Evolutionary conservation across 176 grass and related monocot species (phyloP).

Genomic region (Miscanthus lutarioriparius): DNA sequence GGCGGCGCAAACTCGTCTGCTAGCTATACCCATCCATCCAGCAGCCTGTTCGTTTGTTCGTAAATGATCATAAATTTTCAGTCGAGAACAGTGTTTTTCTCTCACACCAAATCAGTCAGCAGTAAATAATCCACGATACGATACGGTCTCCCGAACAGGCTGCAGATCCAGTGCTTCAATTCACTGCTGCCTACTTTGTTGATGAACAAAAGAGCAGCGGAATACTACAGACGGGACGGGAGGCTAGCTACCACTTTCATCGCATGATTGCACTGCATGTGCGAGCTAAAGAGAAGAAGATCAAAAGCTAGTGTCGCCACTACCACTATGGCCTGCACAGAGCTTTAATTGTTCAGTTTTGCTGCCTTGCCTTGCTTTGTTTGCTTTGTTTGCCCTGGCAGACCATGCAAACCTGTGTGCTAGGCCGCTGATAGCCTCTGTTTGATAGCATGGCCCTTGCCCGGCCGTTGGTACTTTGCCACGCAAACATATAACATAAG

Average conservation of each 20-base stretch:
- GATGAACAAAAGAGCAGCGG: not conserved
- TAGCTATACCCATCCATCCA: not conserved
- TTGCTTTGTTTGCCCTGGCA: constrained; percentile 5
- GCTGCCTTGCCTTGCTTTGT: constrained; percentile 7
- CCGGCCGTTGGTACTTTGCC: not conserved
- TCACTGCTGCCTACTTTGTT: not conserved
- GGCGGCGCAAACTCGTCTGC: not conserved
- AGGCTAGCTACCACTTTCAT: not conserved
- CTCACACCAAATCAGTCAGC: too few relatives aligned
- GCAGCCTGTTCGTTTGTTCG: too few relatives aligned
- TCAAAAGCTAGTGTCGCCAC: constrained; percentile 16
- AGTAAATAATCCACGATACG: too few relatives aligned
- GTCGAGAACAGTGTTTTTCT: too few relatives aligned
- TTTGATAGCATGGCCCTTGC: not conserved
- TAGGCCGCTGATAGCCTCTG: not conserved
- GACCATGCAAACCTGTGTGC: not conserved
- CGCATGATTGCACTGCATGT: constrained; percentile 30
- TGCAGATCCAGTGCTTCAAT: not conserved
- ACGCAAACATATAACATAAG: not conserved
- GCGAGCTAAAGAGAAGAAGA: constrained; percentile 19
- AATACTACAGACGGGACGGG: too few relatives aligned
- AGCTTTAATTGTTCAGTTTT: not conserved
- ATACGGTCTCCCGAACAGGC: too few relatives aligned
- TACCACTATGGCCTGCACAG: not conserved
- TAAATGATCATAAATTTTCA: too few relatives aligned